Percentiles rank a stretch among this genome's conserved stretches.
phyloP scores from a whole-genome alignment of 345 rosid genomes.

The Moringa oleifera region DNA sequence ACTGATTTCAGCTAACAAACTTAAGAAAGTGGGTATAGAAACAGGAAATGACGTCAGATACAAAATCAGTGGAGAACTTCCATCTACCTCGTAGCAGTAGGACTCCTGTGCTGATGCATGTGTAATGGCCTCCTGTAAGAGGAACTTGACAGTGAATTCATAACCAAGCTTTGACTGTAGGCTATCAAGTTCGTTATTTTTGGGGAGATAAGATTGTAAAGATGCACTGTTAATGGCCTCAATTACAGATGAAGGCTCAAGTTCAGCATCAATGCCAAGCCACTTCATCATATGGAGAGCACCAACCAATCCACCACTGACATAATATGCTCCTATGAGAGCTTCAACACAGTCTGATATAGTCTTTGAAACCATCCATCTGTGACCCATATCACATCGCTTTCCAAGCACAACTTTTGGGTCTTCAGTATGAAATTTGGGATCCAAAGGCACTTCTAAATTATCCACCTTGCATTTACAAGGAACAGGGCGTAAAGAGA shows the following conservation, averaged over 20 bases:
- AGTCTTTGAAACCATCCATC: constrained; percentile 84
- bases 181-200: constrained; percentile 33
- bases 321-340: constrained; percentile 70
- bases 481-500: constrained; percentile 39
- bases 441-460: constrained; percentile 66
- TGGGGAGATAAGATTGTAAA: constrained; percentile 37
- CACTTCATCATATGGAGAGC: constrained; percentile 72
- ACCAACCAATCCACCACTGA: constrained; percentile 59
- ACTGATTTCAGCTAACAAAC: not conserved
- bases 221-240: constrained; percentile 50
- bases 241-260: constrained; percentile 34
- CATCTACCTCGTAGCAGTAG: constrained; percentile 65
- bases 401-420: constrained; percentile 44
- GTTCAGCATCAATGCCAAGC: constrained; percentile 59
- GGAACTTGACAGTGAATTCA: constrained; percentile 53
- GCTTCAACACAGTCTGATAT: constrained; percentile 88
- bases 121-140: constrained; percentile 77
- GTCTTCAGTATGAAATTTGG: constrained; percentile 46
- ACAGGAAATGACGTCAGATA: not conserved
- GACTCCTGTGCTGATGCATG: constrained; percentile 52
- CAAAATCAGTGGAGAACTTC: constrained; percentile 5
- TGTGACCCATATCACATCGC: constrained; percentile 74
- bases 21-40: not conserved
- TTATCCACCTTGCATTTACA: constrained; percentile 65
- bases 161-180: constrained; percentile 65